Conservation (phyloP, 768 basidiomycete genomes). For the Hericium alpestre region DNA sequence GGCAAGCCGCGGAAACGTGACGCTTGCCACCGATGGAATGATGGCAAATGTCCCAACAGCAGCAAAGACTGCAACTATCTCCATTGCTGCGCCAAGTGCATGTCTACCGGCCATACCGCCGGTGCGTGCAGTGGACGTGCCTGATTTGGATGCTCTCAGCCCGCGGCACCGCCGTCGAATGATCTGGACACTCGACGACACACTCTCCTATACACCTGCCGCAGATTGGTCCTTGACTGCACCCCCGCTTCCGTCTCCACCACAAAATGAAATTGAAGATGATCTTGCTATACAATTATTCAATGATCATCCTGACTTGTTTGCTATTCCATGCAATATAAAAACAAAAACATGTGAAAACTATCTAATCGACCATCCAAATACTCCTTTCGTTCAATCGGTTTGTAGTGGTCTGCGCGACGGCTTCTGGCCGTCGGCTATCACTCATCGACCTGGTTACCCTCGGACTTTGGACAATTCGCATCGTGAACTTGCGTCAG, state of each 20-base stretch:
- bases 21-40: conserved; percentile 17
- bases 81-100: conserved; percentile 17
- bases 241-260: no score
- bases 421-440: conserved; percentile 37
- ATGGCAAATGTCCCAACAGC: conserved; percentile 6
- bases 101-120: conserved; percentile 2
- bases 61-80: conserved; percentile 12
- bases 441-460: conserved; percentile 14
- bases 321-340: conserved; percentile 28
- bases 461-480: conserved; percentile 18
- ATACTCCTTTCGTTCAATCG: conserved; percentile 26
- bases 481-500: neutral
- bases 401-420: conserved; percentile 20
- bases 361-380: conserved; percentile 25
- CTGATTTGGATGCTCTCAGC: no score
- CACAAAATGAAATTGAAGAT: neutral
- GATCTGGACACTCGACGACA: no score
- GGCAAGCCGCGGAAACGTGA: neutral
- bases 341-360: conserved; percentile 19
- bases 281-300: conserved; percentile 14
- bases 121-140: conserved; percentile 2
- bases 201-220: conserved; percentile 11
- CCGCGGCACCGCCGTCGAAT: no score
- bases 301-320: conserved; percentile 23
- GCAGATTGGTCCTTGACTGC: no score